Evolutionary conservation across 257 asterid species (phyloP), one percentile per base, ranked within the genome.

Genomic region (Solanum neorickii): DNA sequence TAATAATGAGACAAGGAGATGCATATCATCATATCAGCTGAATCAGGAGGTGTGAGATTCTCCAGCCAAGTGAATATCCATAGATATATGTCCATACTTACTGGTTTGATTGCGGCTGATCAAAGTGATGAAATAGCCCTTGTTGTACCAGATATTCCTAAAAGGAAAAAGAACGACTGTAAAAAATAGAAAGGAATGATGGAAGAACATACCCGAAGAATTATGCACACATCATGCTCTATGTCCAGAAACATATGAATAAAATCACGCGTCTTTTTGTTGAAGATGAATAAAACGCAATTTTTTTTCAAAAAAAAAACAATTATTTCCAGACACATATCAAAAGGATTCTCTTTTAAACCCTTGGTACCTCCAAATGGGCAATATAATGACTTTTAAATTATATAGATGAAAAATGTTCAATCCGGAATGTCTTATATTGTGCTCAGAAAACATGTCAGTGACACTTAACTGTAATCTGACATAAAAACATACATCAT

Each of bases 111-210:
- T 73, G 94, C 72, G 86, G 92, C 46, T 69, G 90, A 59, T 92
- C 92, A 62, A 90, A 86, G 85, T 91, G 93, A 86, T 95, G 88
- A 52, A 86, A 65, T 44, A 91, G 88, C 65, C 91, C 87, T 87
- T 91, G 93, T 90, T 90, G 93, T 78, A 87, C 66, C 89, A 88
- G 82, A 49, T 90, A 90, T 92, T 90, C 93, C 94, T 92, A 91
- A 77, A 88, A 88, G 42, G n/a, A n/a, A 37, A 14, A 76, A 37
- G 70, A 74, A 73, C 5, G 39, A 47, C 27, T 60, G 68, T 35
- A 12, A 46, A 12, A 41, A 8, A 33, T 3, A 31, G 33, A 31
- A 31, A 31, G 33, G 33, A 31, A 72, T 2, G 15, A 42, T 0
- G 35, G 83, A 75, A 76, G 80, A 42, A n/a, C 25, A 14, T 46